Percentiles rank a stretch among this genome's conserved stretches.
phyloP scores from a whole-genome alignment of 345 rosid genomes.

The Camelina sativa region DNA sequence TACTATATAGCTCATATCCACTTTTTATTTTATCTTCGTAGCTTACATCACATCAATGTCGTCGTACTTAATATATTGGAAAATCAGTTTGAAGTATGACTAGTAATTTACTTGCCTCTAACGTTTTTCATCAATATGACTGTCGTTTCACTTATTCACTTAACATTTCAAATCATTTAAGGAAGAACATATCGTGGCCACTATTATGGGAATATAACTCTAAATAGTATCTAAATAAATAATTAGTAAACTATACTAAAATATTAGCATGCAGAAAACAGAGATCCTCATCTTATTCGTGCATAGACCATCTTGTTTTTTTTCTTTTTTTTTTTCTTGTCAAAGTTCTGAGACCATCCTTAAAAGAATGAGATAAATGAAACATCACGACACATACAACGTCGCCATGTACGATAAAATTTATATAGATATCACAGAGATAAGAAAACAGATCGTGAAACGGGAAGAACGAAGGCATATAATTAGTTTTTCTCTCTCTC shows the following conservation, averaged over 20 bases:
- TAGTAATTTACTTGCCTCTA: conserved; percentile 16
- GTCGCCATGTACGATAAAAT: neutral
- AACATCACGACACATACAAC: neutral
- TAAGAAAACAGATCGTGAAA: neutral
- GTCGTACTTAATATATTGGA: conserved; percentile 14
- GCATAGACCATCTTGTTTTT: neutral
- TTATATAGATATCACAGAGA: conserved; percentile 2
- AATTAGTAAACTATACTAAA: neutral
- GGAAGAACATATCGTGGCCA: neutral
- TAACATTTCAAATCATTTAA: conserved; percentile 20
- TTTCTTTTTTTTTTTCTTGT: too few relatives aligned
- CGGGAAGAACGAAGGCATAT: too few relatives aligned
- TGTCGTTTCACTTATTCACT: conserved; percentile 12
- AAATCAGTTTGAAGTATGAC: conserved; percentile 4
- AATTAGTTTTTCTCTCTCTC: too few relatives aligned
- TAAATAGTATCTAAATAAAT: neutral
- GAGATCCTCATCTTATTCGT: neutral
- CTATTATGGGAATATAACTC: neutral
- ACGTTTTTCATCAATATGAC: neutral
- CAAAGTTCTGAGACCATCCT: neutral
- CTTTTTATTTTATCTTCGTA: conserved; percentile 12
- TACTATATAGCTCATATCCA: conserved; percentile 16
- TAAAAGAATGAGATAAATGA: neutral
- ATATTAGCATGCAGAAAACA: neutral
- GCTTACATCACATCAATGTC: conserved; percentile 30